Evolutionary conservation across 805 yeast genomes (phyloP).

Genomic region (Wickerhamomyces mucosus): DNA sequence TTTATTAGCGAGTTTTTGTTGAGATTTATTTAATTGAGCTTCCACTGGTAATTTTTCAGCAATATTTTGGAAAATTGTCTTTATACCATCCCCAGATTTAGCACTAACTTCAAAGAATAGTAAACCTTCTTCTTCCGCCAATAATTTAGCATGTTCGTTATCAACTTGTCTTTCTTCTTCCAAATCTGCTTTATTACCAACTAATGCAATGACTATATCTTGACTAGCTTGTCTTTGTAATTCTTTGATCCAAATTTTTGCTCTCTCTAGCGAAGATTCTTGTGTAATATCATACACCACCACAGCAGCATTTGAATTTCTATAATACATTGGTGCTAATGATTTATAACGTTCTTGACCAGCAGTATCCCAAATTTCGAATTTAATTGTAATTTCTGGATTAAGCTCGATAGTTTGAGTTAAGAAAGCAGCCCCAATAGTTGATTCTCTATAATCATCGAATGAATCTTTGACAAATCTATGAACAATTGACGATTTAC

Average conservation of each 20-base stretch:
- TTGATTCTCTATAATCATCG: constrained; percentile 65
- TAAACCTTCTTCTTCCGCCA: constrained; percentile 43
- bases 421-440: constrained; percentile 79
- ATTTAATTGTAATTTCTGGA: constrained; percentile 46
- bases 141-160: constrained; percentile 38
- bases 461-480: constrained; percentile 67
- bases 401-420: constrained; percentile 58
- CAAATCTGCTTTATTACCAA: constrained; percentile 72
- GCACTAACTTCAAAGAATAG: constrained; percentile 50
- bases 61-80: constrained; percentile 37
- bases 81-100: constrained; percentile 43
- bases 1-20: constrained; percentile 9
- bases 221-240: constrained; percentile 57
- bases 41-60: constrained; percentile 35
- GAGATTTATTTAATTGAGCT: constrained; percentile 15
- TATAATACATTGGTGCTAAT: constrained; percentile 74
- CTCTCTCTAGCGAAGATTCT: constrained; percentile 52
- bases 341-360: constrained; percentile 77
- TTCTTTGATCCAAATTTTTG: constrained; percentile 72
- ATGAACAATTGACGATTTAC: constrained; percentile 57
- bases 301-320: constrained; percentile 73
- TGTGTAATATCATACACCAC: constrained; percentile 72
- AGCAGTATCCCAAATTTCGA: constrained; percentile 84
- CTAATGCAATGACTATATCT: constrained; percentile 54
- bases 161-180: constrained; percentile 36